Evolutionary conservation across 257 asterid species (phyloP).

Genomic region (Scutellaria baicalensis): DNA sequence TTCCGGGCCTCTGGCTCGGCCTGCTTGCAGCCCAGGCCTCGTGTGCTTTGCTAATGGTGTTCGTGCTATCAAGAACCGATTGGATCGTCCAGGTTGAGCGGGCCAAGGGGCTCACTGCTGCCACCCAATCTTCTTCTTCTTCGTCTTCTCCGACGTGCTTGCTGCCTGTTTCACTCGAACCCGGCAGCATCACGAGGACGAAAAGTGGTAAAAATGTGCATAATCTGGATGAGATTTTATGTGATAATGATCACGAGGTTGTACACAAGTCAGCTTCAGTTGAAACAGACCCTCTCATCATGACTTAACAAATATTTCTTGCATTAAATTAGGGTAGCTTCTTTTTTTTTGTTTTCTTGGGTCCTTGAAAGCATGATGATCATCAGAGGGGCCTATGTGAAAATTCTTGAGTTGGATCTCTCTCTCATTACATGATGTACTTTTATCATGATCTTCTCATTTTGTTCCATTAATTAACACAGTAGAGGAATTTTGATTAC

Average conservation of each 20-base stretch:
- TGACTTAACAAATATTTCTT: conserved; percentile 16
- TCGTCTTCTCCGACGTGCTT: not conserved
- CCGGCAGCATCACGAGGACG: not conserved
- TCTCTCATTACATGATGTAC: conserved; percentile 5
- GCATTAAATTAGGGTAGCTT: conserved; percentile 25
- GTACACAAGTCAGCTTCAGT: conserved; percentile 29
- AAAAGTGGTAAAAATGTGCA: not conserved
- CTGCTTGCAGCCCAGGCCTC: conserved; percentile 90
- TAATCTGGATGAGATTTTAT: conserved; percentile 41
- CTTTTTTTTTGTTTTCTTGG: not conserved
- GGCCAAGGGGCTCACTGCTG: conserved; percentile 41
- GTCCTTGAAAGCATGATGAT: not conserved
- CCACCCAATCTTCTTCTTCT: conserved; percentile 5
- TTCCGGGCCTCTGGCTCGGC: conserved; percentile 83
- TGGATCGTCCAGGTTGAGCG: conserved; percentile 67
- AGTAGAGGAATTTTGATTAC: conserved; percentile 19
- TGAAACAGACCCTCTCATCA: conserved; percentile 65
- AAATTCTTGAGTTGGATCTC: conserved; percentile 25
- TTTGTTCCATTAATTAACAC: conserved; percentile 18
- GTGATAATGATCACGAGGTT: conserved; percentile 27
- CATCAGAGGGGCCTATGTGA: conserved; percentile 21
- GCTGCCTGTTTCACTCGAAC: conserved; percentile 18
- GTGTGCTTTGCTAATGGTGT: conserved; percentile 66
- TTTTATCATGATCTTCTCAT: conserved; percentile 7
- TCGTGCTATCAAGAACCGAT: conserved; percentile 53